phyloP scores from a whole-genome alignment of 2,329 filamentous ascomycete genomes.

The Bipolaris cookei region DNA sequence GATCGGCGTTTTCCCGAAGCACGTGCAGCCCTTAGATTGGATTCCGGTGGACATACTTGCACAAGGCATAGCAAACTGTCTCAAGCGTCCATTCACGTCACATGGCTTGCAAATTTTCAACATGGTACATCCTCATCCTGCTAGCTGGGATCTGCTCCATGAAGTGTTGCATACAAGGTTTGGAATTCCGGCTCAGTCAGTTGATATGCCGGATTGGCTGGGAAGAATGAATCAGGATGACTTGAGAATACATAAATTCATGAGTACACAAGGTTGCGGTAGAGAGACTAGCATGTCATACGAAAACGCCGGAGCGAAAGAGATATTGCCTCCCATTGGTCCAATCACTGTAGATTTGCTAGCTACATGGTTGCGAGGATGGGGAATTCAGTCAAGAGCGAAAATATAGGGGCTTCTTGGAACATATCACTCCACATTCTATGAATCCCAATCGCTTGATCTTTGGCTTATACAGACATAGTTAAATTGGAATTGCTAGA shows the following conservation, averaged over 20 bases:
- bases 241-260: constrained; percentile 12
- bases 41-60: constrained; percentile 24
- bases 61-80: constrained; percentile 3
- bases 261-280: constrained; percentile 11
- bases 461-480: no score
- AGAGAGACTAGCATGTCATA: constrained; percentile 9
- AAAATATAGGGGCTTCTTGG: background rate
- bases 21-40: constrained; percentile 22
- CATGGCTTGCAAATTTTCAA: constrained; percentile 15
- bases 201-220: constrained; percentile 16
- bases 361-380: constrained; percentile 11
- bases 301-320: background rate
- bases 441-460: no score
- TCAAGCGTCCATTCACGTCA: background rate
- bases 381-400: constrained; percentile 6
- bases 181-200: background rate
- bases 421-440: background rate
- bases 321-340: background rate
- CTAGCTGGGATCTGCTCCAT: constrained; percentile 8
- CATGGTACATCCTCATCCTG: constrained; percentile 14
- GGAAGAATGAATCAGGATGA: constrained; percentile 6
- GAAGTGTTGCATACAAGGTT: constrained; percentile 1
- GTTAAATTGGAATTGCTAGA: no score
- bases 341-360: constrained; percentile 9
- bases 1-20: constrained; percentile 5